These are phyloP conservation scores for Lathyrus aphaca DNA, from an alignment of 306 rosid genomes.

Conservation along the genomic window DNA sequence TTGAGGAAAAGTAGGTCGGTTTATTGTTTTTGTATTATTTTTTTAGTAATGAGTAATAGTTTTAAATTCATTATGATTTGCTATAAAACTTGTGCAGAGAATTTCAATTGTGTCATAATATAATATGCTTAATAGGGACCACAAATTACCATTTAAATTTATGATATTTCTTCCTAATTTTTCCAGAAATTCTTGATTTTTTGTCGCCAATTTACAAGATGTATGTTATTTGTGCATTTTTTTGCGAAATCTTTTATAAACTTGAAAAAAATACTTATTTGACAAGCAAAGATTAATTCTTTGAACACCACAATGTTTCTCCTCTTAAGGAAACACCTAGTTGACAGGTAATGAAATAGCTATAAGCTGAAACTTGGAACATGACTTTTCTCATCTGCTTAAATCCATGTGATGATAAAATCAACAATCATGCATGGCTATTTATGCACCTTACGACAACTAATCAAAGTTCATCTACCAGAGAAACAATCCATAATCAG, in stretches of 20 bases:
- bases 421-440: slow-evolving; percentile 10
- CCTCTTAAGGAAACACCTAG: not conserved
- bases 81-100: slow-evolving; percentile 25
- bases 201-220: no score
- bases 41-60: slow-evolving; percentile 12
- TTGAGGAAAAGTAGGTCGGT: slow-evolving; percentile 29
- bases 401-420: not conserved
- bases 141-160: not conserved
- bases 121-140: slow-evolving; percentile 42
- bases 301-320: not conserved
- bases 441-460: not conserved
- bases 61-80: slow-evolving; percentile 10
- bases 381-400: slow-evolving; percentile 5
- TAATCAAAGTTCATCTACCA: not conserved
- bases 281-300: not conserved
- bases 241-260: no score
- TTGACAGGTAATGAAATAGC: not conserved
- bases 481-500: not conserved
- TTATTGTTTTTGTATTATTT: slow-evolving; percentile 1
- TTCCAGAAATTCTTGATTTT: no score
- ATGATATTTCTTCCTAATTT: no score
- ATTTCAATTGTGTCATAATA: slow-evolving; percentile 23
- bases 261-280: not conserved
- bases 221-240: no score
- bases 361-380: not conserved